These are phyloP conservation scores for Butyriboletus loyo DNA, from an alignment of 768 basidiomycete genomes.

Conservation along the genomic window DNA sequence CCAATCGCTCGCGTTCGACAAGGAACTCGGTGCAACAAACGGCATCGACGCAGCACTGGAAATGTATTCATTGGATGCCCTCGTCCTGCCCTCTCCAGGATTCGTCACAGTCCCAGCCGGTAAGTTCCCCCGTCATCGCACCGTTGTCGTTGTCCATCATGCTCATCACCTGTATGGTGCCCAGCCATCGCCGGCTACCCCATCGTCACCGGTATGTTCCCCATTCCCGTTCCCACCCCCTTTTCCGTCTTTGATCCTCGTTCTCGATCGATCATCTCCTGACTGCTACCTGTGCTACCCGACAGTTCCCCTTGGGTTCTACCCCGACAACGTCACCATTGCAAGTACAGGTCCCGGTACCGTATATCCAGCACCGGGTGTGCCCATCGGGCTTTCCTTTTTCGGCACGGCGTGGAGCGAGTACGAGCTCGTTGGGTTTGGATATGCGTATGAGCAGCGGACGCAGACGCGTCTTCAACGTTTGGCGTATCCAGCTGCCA, in stretches of 20 bases:
- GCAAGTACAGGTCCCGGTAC: slow-evolving; percentile 34
- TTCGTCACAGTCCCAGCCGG: slow-evolving; percentile 19
- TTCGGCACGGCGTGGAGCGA: slow-evolving; percentile 46
- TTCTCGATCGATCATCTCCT: not conserved
- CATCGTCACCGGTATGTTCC: slow-evolving; percentile 28
- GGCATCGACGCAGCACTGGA: slow-evolving; percentile 56
- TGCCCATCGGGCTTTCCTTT: slow-evolving; percentile 42
- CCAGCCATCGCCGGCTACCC: slow-evolving; percentile 36
- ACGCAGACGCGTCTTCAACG: slow-evolving; percentile 50
- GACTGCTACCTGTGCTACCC: not conserved
- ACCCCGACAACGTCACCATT: slow-evolving; percentile 31
- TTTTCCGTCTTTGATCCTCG: not conserved
- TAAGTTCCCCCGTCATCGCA: not conserved
- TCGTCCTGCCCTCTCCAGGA: slow-evolving; percentile 43
- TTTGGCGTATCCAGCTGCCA: slow-evolving; percentile 49
- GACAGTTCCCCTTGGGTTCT: slow-evolving; percentile 39
- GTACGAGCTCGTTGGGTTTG: slow-evolving; percentile 38
- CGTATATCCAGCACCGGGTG: slow-evolving; percentile 36
- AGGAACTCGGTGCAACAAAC: slow-evolving; percentile 45
- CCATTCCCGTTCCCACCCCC: not conserved
- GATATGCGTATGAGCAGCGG: slow-evolving; percentile 51
- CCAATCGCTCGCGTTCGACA: slow-evolving; percentile 43
- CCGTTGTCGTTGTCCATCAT: not conserved
- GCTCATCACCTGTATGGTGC: not conserved
- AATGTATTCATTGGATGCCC: slow-evolving; percentile 44